A percentile compares a stretch with the other conserved stretches of the same genome.
phyloP scores from a whole-genome alignment of 768 basidiomycete species.

The Tricholoma furcatifolium region DNA sequence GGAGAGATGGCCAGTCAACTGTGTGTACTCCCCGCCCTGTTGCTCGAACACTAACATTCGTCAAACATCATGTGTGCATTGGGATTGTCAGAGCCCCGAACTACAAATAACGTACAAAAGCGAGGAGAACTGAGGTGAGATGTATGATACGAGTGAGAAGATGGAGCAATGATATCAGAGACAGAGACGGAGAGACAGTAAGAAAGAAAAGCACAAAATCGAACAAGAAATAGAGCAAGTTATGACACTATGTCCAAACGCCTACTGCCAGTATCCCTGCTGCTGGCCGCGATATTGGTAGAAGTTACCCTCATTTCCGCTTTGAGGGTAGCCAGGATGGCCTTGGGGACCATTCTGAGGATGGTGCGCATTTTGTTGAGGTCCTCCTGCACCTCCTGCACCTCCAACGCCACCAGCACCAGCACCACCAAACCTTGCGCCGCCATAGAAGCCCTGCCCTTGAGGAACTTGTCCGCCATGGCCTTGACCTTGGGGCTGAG shows the following conservation, averaged over 20 bases:
- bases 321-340: conserved; percentile 64
- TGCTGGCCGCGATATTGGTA: conserved; percentile 74
- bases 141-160: conserved; percentile 20
- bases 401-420: conserved; percentile 35
- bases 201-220: conserved; percentile 10
- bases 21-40: too few species aligned
- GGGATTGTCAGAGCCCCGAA: conserved; percentile 13
- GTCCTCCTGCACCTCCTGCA: conserved; percentile 36
- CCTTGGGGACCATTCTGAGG: conserved; percentile 50
- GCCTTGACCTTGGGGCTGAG: conserved; percentile 50
- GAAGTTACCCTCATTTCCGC: conserved; percentile 62
- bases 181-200: conserved; percentile 8
- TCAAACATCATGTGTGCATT: conserved; percentile 11
- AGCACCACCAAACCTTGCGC: conserved; percentile 42
- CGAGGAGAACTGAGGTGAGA: conserved; percentile 19
- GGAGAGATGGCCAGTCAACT: conserved; percentile 6
- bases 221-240: conserved; percentile 10
- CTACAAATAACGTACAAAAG: conserved; percentile 21
- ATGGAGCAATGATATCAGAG: conserved; percentile 15
- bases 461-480: conserved; percentile 50
- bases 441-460: conserved; percentile 49
- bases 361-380: conserved; percentile 42
- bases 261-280: conserved; percentile 62
- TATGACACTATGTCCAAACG: conserved; percentile 7
- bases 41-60: neutral